These are phyloP conservation scores for Parastagonospora avenae DNA, from an alignment of 2,329 filamentous ascomycete species.

Conservation along the genomic window DNA sequence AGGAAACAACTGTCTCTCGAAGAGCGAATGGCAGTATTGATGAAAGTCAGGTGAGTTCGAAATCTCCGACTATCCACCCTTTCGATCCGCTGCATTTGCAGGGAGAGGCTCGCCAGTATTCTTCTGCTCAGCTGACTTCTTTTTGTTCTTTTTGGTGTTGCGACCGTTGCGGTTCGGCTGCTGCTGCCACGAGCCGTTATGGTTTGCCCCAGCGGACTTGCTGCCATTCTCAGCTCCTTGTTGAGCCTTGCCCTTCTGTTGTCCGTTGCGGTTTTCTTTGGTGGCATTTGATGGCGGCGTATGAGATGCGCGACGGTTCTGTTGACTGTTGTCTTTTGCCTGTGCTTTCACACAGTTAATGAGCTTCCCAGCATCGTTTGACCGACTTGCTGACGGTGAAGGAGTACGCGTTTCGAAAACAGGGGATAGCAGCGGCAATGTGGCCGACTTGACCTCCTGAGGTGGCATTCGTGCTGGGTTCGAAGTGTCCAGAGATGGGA, in stretches of 20 bases:
- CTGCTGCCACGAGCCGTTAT: conserved; percentile 25
- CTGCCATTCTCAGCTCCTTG: conserved; percentile 30
- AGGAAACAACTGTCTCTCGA: no score
- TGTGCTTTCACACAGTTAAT: conserved; percentile 37
- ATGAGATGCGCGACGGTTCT: conserved; percentile 35
- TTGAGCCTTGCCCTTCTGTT: conserved; percentile 24
- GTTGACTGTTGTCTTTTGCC: conserved; percentile 33
- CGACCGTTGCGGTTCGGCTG: conserved; percentile 9
- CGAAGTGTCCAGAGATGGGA: conserved; percentile 39
- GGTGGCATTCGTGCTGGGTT: conserved; percentile 53
- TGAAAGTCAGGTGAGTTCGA: no score
- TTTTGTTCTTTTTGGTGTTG: conserved; percentile 33
- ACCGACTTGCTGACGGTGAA: conserved; percentile 66
- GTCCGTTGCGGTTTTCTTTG: conserved; percentile 33
- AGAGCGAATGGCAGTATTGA: no score
- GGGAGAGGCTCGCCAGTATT: conserved; percentile 49
- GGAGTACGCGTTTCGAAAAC: conserved; percentile 76
- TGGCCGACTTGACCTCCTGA: conserved; percentile 45
- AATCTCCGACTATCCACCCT: conserved; percentile 48
- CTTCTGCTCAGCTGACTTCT: conserved; percentile 37
- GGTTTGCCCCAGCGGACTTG: conserved; percentile 20
- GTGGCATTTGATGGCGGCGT: conserved; percentile 21
- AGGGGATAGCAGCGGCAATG: conserved; percentile 65
- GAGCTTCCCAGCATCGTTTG: conserved; percentile 33
- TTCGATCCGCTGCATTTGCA: conserved; percentile 51